Conservation (phyloP, 2,329 filamentous ascomycete species). For the Pseudogymnoascus sp. region DNA sequence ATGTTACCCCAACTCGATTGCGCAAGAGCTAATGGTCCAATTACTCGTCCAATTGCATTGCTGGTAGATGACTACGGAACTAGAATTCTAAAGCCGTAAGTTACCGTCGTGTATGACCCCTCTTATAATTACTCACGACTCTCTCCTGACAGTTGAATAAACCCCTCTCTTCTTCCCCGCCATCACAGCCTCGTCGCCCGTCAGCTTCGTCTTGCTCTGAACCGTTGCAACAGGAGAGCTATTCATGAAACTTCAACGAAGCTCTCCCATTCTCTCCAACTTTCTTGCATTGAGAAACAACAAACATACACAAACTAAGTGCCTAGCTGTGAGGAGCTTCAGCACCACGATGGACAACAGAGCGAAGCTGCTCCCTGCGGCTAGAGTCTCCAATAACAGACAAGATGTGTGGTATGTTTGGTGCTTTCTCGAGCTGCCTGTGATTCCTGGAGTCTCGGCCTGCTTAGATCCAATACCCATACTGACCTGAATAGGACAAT, state of each 20-base stretch:
- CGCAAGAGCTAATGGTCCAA: background rate
- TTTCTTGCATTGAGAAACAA: background rate
- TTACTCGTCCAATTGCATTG: background rate
- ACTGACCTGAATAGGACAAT: conserved; percentile 41
- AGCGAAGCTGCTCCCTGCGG: conserved; percentile 40
- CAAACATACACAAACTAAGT: background rate
- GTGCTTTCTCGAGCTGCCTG: background rate
- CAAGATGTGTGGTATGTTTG: conserved; percentile 49
- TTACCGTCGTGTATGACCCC: background rate
- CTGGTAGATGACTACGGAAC: background rate
- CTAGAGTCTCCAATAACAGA: conserved; percentile 42
- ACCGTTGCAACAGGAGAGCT: background rate
- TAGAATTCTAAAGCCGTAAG: conserved; percentile 3
- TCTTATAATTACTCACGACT: background rate
- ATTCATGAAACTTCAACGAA: background rate
- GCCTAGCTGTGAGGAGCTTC: conserved; percentile 11
- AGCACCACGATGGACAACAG: conserved; percentile 22
- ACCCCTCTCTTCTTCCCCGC: background rate
- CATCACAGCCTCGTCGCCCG: background rate
- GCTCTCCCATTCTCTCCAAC: background rate
- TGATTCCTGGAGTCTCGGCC: background rate
- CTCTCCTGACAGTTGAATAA: background rate
- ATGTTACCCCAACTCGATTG: conserved; percentile 5
- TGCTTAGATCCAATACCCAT: background rate
- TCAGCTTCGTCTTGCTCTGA: background rate